These are phyloP conservation scores for Rhodotorula taiwanensis DNA, from an alignment of 768 basidiomycete species.

Conservation along the genomic window DNA sequence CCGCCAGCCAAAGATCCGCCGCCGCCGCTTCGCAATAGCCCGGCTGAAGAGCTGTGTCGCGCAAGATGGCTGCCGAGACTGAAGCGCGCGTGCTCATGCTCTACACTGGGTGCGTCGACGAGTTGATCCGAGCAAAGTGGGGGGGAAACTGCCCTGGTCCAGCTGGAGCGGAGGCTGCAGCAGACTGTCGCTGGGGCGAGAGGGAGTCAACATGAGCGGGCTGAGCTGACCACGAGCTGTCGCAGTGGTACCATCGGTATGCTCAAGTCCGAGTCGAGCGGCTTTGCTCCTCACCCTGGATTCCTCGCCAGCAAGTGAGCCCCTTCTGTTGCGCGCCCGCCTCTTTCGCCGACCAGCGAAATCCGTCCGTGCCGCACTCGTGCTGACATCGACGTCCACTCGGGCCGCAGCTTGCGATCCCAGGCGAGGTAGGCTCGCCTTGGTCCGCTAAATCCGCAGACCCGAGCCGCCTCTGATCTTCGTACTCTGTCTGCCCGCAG, in stretches of 20 bases:
- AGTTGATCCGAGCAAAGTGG: too few relatives aligned
- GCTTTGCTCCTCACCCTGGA: conserved; percentile 64
- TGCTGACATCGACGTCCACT: neutral
- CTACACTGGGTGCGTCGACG: conserved; percentile 55
- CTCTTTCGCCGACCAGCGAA: neutral
- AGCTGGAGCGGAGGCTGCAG: neutral
- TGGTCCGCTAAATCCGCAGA: too few relatives aligned
- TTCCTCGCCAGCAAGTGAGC: conserved; percentile 57
- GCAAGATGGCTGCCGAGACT: conserved; percentile 55
- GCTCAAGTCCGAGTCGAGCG: conserved; percentile 28
- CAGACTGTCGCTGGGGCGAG: neutral
- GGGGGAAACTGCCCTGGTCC: too few relatives aligned
- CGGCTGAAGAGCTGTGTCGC: too few relatives aligned
- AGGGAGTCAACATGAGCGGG: too few relatives aligned
- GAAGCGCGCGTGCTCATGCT: conserved; percentile 79
- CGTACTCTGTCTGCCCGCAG: too few relatives aligned
- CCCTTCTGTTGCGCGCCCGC: neutral
- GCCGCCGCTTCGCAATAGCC: too few relatives aligned
- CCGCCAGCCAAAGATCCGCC: too few relatives aligned
- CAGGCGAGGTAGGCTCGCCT: neutral
- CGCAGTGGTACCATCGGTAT: conserved; percentile 62
- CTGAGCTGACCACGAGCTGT: too few relatives aligned
- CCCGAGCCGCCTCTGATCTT: neutral
- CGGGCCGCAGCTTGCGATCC: neutral
- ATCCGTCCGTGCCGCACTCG: too few relatives aligned